Evolutionary conservation across 257 asterid genomes (phyloP).

Genomic region (Nicotiana otophora): DNA sequence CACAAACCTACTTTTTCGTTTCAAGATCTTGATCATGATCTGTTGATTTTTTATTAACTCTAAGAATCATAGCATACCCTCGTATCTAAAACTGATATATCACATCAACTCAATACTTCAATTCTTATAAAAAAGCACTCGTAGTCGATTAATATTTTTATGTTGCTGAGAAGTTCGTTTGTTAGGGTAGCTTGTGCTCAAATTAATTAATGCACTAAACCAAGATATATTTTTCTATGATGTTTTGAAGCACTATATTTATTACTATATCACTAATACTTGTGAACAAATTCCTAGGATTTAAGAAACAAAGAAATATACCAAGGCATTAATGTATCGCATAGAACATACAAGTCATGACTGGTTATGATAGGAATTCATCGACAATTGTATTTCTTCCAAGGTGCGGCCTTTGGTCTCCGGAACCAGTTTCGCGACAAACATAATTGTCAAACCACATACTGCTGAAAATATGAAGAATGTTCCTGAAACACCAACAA

Average conservation of each 20-base stretch:
- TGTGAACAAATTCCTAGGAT: background rate
- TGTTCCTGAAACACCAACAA: conserved; percentile 45
- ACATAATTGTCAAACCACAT: conserved; percentile 54
- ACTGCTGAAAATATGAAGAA: conserved; percentile 58
- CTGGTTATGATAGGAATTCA: conserved; percentile 31
- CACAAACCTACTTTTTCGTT: no score
- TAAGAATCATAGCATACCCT: no score
- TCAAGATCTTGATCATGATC: no score
- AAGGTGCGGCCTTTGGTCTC: conserved; percentile 80
- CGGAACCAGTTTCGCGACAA: conserved; percentile 57
- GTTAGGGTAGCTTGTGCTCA: background rate
- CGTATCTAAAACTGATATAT: no score
- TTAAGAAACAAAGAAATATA: background rate
- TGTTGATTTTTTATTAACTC: no score
- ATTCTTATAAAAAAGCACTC: no score
- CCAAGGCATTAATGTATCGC: background rate
- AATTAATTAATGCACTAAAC: background rate
- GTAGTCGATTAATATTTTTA: no score
- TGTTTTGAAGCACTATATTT: background rate
- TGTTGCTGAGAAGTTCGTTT: background rate
- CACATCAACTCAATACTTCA: no score
- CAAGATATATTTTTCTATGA: background rate
- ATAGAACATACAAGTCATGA: background rate
- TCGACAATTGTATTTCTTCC: conserved; percentile 74
- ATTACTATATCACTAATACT: background rate